phyloP scores from a whole-genome alignment of 306 rosid species.

The Casuarina cunninghamiana region DNA sequence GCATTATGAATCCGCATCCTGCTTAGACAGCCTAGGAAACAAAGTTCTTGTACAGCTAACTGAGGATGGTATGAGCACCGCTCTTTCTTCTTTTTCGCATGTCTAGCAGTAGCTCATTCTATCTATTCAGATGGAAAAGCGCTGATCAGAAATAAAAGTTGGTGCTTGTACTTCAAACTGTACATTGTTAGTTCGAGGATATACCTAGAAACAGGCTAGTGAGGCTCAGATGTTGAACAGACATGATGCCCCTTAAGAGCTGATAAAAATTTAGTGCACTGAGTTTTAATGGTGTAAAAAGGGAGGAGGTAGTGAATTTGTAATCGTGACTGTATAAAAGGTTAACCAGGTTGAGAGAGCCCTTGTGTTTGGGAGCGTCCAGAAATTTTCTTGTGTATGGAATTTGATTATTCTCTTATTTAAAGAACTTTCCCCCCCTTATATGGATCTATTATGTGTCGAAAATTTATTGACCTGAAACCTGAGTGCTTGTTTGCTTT shows the following conservation, averaged over 20 bases:
- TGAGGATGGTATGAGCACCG: conserved; percentile 46
- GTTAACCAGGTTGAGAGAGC: conserved; percentile 32
- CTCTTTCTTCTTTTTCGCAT: conserved; percentile 31
- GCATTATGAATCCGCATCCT: conserved; percentile 52
- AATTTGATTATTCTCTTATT: conserved; percentile 25
- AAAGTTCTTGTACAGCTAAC: conserved; percentile 55
- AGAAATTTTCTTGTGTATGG: conserved; percentile 33
- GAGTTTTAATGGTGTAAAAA: conserved; percentile 52
- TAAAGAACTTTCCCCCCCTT: conserved; percentile 1
- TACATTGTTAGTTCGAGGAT: conserved; percentile 57
- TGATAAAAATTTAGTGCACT: conserved; percentile 39
- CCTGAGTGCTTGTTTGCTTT: not conserved
- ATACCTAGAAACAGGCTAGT: conserved; percentile 50
- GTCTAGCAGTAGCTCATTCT: conserved; percentile 38
- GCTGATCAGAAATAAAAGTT: conserved; percentile 45
- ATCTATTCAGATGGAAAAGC: conserved; percentile 38
- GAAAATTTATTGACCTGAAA: not conserved
- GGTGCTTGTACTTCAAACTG: conserved; percentile 51
- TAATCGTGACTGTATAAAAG: conserved; percentile 51
- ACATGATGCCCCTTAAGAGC: conserved; percentile 41
- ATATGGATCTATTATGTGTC: not conserved
- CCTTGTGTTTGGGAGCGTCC: conserved; percentile 29
- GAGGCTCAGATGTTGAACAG: conserved; percentile 42
- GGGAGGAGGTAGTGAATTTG: conserved; percentile 40
- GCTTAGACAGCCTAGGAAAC: conserved; percentile 36